A percentile compares a stretch with the other conserved stretches of the same genome.
phyloP scores from a whole-genome alignment of 2,329 filamentous ascomycete genomes.

The Cadophora luteo-olivacea region DNA sequence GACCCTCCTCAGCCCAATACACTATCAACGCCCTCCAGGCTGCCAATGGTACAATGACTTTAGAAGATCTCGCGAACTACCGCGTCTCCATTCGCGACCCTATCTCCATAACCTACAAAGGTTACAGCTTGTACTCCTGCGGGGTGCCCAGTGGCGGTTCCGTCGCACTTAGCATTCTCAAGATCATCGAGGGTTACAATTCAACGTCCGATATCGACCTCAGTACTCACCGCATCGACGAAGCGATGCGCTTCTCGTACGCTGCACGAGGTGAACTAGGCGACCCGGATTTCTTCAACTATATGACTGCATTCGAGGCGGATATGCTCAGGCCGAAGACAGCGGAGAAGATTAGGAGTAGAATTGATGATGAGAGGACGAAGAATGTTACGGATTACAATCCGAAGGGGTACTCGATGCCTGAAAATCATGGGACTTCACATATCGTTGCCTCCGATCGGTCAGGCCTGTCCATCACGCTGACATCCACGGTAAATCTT shows the following conservation, averaged over 20 bases:
- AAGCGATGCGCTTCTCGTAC: slow-evolving; percentile 91
- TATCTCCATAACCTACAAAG: slow-evolving; percentile 69
- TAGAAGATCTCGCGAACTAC: slow-evolving; percentile 71
- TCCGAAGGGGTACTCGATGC: slow-evolving; percentile 67
- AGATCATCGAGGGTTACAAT: slow-evolving; percentile 75
- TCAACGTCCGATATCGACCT: slow-evolving; percentile 58
- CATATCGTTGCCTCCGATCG: slow-evolving; percentile 76
- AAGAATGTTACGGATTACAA: slow-evolving; percentile 78
- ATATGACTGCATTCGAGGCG: slow-evolving; percentile 67
- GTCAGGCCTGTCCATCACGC: slow-evolving; percentile 76
- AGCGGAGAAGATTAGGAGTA: slow-evolving; percentile 63
- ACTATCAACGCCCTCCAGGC: slow-evolving; percentile 64
- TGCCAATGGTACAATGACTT: slow-evolving; percentile 70
- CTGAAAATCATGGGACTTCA: slow-evolving; percentile 76
- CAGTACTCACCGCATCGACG: slow-evolving; percentile 81
- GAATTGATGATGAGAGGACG: slow-evolving; percentile 76
- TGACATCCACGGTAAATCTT: slow-evolving; percentile 88
- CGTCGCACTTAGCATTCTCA: slow-evolving; percentile 71
- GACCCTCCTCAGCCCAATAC: slow-evolving; percentile 53
- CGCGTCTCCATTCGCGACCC: slow-evolving; percentile 67
- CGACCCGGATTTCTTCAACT: slow-evolving; percentile 77
- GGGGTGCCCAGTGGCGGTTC: slow-evolving; percentile 80
- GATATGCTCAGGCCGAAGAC: slow-evolving; percentile 69
- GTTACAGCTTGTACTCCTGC: slow-evolving; percentile 72
- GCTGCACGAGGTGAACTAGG: slow-evolving; percentile 79